Evolutionary conservation across 2,329 filamentous ascomycete species (phyloP), one percentile per base, ranked within the genome.

Genomic region (Blastomyces silverae): DNA sequence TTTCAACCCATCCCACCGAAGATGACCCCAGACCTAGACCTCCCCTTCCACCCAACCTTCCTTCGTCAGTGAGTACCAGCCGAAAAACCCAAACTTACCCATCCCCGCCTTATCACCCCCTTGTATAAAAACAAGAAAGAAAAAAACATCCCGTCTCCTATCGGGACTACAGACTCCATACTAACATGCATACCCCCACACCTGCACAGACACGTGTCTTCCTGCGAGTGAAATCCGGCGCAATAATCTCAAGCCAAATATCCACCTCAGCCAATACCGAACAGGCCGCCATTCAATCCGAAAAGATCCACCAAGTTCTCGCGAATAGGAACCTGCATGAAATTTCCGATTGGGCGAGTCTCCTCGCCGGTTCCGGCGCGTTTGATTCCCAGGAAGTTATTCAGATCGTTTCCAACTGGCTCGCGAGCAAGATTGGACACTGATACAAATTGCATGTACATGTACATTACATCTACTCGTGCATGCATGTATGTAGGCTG

Each of bases 1-100:
- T 93, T 69, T 86, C 85, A 3, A 87, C 84, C 3, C 79, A 84
- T 74, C 77, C 87, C 48, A 83, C 82, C 67, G 79, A 85, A 67
- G 79, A 85, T 53, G 81, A 89, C 76, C 79, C 84, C 64, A 78
- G 86, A 64, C 76, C 82, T 66, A 79, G 85, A 50, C 84, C 85
- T 0, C 70, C 74, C 0, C 66, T 84, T 15, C 83, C 84, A 0
- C 72, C 77, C 15, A 75, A 79, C 28, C 76, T 88, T 2, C 80
- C 79, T 4, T 66, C 75, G 37, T 77, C 77, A 53, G 82, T 83
- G 72, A 73, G 80, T 70, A 44, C 13, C 42, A 39, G 25, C 46
- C 46, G 22, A 48, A 60, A 63, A 60, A 10, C 3, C 48, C 50
- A 31, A 53, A 65, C 46, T 68, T 57, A 28, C 42, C 42, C 34